Conservation (phyloP, 1,284 basidiomycete species). For the Baeospora myosura region DNA sequence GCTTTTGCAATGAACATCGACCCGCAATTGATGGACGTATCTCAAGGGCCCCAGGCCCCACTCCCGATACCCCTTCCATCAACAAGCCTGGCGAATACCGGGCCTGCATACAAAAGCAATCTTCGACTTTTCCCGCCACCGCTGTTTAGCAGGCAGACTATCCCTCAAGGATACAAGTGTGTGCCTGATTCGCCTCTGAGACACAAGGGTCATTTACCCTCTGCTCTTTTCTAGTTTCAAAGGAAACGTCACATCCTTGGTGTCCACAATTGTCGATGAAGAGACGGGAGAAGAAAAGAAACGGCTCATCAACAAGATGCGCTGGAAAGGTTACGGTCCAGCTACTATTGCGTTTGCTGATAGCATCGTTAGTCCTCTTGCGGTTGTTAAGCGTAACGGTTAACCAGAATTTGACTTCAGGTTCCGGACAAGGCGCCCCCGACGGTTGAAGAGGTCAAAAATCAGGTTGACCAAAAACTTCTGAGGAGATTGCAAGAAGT, state of each 20-base stretch:
- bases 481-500: constrained; percentile 57
- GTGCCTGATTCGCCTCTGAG: neutral
- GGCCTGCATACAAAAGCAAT: constrained; percentile 34
- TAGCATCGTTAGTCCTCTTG: constrained; percentile 33
- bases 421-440: constrained; percentile 61
- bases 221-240: constrained; percentile 50
- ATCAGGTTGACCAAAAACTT: constrained; percentile 52
- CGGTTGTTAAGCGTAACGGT: constrained; percentile 5
- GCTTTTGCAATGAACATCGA: constrained; percentile 26
- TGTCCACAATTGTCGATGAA: constrained; percentile 57
- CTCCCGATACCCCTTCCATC: neutral
- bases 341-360: constrained; percentile 65
- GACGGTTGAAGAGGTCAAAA: constrained; percentile 47
- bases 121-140: constrained; percentile 77
- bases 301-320: constrained; percentile 69
- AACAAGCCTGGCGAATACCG: constrained; percentile 12
- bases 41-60: constrained; percentile 5
- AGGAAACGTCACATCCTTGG: constrained; percentile 65
- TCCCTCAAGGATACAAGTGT: constrained; percentile 76
- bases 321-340: constrained; percentile 74
- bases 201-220: neutral
- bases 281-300: constrained; percentile 76
- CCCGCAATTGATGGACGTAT: constrained; percentile 19
- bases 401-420: constrained; percentile 24
- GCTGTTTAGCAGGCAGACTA: constrained; percentile 70